Base-by-base conservation (phyloP, 768 basidiomycete species). In the Rhizopogon vesiculosus region DNA sequence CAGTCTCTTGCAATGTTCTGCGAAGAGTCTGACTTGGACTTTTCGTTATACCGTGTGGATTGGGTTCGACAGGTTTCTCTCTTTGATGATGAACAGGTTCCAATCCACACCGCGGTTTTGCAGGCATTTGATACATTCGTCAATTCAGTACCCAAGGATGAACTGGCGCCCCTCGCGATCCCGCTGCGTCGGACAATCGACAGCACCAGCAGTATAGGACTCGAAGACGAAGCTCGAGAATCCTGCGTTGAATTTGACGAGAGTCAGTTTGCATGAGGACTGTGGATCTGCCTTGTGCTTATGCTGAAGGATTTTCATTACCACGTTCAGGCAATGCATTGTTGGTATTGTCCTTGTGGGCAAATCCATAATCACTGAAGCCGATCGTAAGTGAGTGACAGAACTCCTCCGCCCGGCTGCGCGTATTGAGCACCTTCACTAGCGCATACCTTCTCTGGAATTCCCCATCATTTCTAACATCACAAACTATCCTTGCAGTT, bases 121-220 rank as follows among this genome's bases (percentile, higher is more conserved):
- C 74, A 76, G 33, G 87, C 93, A 0, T 76, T 98, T 25, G 94
- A 98, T 45, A 78, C 78, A 15, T 92, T 98, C 58, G 84, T 97
- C 68, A 98, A 93, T 71, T 85, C 89, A 0, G 72, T 95, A 10
- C 87, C 91, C 16, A 98, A 98, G 72, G 93, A 96, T 60, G 94
- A 98, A 60, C 75, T 95, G 40, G 94, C 93, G n/a, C n/a, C n/a
- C n/a, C n/a, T n/a, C n/a, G n/a, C n/a, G n/a, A n/a, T n/a, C n/a
- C n/a, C n/a, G n/a, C n/a, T n/a, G n/a, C n/a, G n/a, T n/a, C n/a
- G n/a, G 38, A 89, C 88, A 2, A 89, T 98, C 64, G 97, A 98
- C 68, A 78, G 83, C 7, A 86, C 87, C 0, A 74, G 81, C 52
- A 89, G 94, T 60, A 76, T 95, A 7, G 87, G 92, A 25, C 25